These are phyloP conservation scores for Colletotrichum costaricense DNA, from an alignment of 2,329 filamentous ascomycete genomes.

Conservation along the genomic window DNA sequence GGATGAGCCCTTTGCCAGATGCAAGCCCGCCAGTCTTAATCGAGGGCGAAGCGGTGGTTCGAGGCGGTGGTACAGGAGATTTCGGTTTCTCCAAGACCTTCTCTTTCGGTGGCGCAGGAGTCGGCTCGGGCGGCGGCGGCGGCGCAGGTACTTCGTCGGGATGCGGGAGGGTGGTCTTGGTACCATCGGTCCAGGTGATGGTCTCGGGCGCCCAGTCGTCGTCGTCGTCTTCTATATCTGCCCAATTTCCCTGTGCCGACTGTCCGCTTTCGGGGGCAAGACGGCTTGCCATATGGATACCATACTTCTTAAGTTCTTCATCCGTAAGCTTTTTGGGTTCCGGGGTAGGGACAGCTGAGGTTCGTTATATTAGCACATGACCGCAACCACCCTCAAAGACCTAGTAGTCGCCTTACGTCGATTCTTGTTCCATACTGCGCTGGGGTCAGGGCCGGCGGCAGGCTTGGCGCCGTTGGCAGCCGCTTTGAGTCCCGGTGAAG, in stretches of 20 bases:
- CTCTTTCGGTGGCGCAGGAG: slow-evolving; percentile 43
- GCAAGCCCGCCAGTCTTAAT: slow-evolving; percentile 59
- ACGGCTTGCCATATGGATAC: slow-evolving; percentile 85
- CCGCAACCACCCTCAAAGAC: not conserved
- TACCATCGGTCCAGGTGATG: slow-evolving; percentile 90
- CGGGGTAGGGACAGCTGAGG: slow-evolving; percentile 68
- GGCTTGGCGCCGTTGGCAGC: slow-evolving; percentile 68
- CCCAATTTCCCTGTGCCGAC: slow-evolving; percentile 82
- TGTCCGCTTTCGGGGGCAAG: slow-evolving; percentile 79
- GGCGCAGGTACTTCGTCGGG: slow-evolving; percentile 60
- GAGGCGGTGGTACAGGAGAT: slow-evolving; percentile 51
- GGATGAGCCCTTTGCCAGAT: slow-evolving; percentile 70
- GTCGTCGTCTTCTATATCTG: slow-evolving; percentile 89
- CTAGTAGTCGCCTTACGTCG: slow-evolving; percentile 68
- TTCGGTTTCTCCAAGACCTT: slow-evolving; percentile 55
- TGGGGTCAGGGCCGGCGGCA: slow-evolving; percentile 74
- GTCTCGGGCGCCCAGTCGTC: slow-evolving; percentile 89
- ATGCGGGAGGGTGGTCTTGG: slow-evolving; percentile 80
- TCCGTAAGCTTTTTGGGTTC: slow-evolving; percentile 87
- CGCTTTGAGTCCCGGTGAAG: slow-evolving; percentile 54
- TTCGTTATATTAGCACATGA: slow-evolving; percentile 41
- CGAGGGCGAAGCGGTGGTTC: slow-evolving; percentile 50
- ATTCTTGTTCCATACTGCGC: slow-evolving; percentile 90
- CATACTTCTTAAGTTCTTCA: slow-evolving; percentile 87
- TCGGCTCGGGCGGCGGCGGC: slow-evolving; percentile 41